These are phyloP conservation scores for Scutellaria baicalensis DNA, from an alignment of 257 asterid species.

Conservation along the genomic window DNA sequence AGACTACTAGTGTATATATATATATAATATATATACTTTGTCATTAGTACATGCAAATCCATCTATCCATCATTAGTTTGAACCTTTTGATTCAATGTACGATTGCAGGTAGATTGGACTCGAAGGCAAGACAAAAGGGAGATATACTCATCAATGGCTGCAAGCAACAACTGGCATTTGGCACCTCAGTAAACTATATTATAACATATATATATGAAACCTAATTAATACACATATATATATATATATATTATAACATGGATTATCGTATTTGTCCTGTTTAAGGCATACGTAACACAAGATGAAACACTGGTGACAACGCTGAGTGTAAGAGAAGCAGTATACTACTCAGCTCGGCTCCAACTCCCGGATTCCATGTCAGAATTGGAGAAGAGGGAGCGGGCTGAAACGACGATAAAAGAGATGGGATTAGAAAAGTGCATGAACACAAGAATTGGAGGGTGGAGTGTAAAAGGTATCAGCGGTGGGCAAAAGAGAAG, in stretches of 20 bases:
- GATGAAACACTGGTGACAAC: slow-evolving; percentile 41
- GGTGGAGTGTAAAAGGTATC: slow-evolving; percentile 37
- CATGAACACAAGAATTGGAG: slow-evolving; percentile 35
- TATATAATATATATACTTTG: no score
- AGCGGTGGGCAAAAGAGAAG: slow-evolving; percentile 53
- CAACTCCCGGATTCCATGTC: slow-evolving; percentile 44
- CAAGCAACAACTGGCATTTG: slow-evolving; percentile 30
- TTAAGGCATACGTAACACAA: slow-evolving; percentile 45
- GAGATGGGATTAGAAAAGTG: slow-evolving; percentile 45
- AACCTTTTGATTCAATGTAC: no score
- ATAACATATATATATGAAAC: no score
- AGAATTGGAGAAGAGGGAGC: slow-evolving; percentile 20
- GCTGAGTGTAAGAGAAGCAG: slow-evolving; percentile 37
- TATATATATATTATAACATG: no score
- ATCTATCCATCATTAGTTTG: no score
- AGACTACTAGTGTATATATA: no score
- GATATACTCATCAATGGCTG: slow-evolving; percentile 42
- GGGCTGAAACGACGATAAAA: slow-evolving; percentile 33
- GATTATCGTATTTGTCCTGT: not conserved
- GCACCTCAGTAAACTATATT: slow-evolving; percentile 45
- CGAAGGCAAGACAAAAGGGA: slow-evolving; percentile 31
- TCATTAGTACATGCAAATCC: no score
- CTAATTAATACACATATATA: no score
- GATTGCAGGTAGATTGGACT: slow-evolving; percentile 34
- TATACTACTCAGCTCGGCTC: slow-evolving; percentile 42